Conservation (phyloP, 164 flowering plant species). For the Macadamia integrifolia region DNA sequence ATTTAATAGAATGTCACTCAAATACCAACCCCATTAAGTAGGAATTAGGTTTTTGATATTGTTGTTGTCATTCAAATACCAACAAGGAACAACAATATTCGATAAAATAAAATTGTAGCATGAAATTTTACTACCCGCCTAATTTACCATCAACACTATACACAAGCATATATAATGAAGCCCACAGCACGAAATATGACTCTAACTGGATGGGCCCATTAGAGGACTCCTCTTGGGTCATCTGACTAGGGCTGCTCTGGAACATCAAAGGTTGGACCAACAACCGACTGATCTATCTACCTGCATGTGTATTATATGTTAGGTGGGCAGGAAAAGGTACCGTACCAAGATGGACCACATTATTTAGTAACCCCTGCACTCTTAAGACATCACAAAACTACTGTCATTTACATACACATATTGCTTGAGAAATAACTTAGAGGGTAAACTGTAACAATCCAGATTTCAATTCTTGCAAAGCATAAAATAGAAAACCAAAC, state of each 20-base stretch:
- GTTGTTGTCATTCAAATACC: too few relatives aligned
- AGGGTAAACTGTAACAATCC: not conserved
- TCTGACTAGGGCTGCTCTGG: too few relatives aligned
- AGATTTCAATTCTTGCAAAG: not conserved
- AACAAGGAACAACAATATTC: not conserved
- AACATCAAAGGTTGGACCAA: not conserved
- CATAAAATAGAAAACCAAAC: not conserved
- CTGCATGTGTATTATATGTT: not conserved
- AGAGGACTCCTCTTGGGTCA: too few relatives aligned
- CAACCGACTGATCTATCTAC: not conserved
- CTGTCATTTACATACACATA: not conserved
- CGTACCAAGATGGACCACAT: not conserved
- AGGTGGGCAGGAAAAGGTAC: not conserved
- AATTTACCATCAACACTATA: too few relatives aligned
- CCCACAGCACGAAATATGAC: not conserved
- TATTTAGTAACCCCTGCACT: too few relatives aligned
- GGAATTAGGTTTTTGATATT: too few relatives aligned
- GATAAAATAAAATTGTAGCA: not conserved
- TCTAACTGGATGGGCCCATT: too few relatives aligned
- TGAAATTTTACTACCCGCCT: not conserved
- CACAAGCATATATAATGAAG: too few relatives aligned
- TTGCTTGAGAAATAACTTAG: not conserved
- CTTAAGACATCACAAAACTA: not conserved
- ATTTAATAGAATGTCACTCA: too few relatives aligned
- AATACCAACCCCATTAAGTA: too few relatives aligned